These are phyloP conservation scores for Zoysia matrella DNA, from an alignment of 202 grass and related monocot species.

Conservation along the genomic window DNA sequence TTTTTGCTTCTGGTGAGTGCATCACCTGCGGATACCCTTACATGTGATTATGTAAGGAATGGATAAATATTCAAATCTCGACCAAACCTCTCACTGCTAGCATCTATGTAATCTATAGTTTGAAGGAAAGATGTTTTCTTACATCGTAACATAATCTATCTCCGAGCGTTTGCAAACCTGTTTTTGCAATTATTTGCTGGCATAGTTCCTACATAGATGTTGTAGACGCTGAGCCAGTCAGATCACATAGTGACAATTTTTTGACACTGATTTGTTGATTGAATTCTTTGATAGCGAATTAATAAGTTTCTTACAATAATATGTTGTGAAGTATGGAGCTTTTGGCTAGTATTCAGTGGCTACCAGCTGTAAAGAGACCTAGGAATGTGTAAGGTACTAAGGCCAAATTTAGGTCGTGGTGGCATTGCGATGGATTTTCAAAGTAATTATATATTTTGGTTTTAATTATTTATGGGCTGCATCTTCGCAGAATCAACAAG, in stretches of 20 bases:
- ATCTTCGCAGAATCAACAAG: neutral
- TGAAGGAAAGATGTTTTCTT: neutral
- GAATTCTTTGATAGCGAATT: neutral
- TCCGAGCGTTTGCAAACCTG: neutral
- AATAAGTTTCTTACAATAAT: neutral
- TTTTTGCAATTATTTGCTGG: neutral
- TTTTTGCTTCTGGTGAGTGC: neutral
- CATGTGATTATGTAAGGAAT: no score
- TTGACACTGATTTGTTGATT: neutral
- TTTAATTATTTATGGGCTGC: neutral
- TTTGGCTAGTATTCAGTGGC: neutral
- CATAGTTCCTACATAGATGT: neutral
- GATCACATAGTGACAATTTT: neutral
- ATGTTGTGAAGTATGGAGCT: neutral
- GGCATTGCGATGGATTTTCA: neutral
- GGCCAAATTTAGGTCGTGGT: neutral
- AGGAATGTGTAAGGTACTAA: neutral
- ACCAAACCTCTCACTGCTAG: neutral
- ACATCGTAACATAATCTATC: neutral
- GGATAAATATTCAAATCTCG: neutral
- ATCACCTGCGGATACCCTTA: neutral
- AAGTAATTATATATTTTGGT: neutral
- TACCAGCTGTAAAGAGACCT: constrained; percentile 11
- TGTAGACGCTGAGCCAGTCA: neutral
- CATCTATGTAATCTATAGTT: neutral